Percentiles rank a stretch among this genome's conserved stretches.
Evolutionary conservation across 2,329 filamentous ascomycete genomes (phyloP).

Genomic region (Xylariaceae sp.): DNA sequence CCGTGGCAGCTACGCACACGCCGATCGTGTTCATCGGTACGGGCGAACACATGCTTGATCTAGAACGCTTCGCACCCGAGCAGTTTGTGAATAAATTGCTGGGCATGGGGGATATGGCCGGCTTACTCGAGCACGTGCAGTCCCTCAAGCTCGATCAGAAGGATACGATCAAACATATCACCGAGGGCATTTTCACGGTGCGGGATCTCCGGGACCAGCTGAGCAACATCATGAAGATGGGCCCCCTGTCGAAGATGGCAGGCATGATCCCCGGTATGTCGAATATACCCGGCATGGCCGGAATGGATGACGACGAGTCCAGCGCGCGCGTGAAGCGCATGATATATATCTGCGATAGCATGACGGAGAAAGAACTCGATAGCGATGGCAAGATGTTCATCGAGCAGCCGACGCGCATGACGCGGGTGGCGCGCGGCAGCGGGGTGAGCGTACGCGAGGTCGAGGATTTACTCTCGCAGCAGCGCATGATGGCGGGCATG

Average conservation of each 20-base stretch:
- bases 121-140: slow-evolving; percentile 93
- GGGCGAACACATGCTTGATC: slow-evolving; percentile 91
- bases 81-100: slow-evolving; percentile 91
- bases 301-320: slow-evolving; percentile 78
- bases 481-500: slow-evolving; percentile 98
- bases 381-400: slow-evolving; percentile 91
- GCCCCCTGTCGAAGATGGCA: slow-evolving; percentile 91
- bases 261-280: slow-evolving; percentile 97
- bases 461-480: slow-evolving; percentile 94
- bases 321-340: slow-evolving; percentile 89
- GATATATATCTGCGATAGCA: slow-evolving; percentile 98
- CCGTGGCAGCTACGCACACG: slow-evolving; percentile 91
- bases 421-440: slow-evolving; percentile 79
- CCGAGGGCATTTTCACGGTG: slow-evolving; percentile 92
- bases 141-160: slow-evolving; percentile 94
- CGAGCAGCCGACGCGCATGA: slow-evolving; percentile 89
- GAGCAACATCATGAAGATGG: slow-evolving; percentile 99
- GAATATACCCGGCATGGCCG: slow-evolving; percentile 71
- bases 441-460: slow-evolving; percentile 89
- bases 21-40: slow-evolving; percentile 98
- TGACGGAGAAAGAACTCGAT: slow-evolving; percentile 94
- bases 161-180: slow-evolving; percentile 98
- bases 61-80: slow-evolving; percentile 87
- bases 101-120: slow-evolving; percentile 95
- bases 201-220: slow-evolving; percentile 93